These are phyloP conservation scores for Neoboletus subvelutipes DNA, from an alignment of 768 basidiomycete species.

Conservation along the genomic window DNA sequence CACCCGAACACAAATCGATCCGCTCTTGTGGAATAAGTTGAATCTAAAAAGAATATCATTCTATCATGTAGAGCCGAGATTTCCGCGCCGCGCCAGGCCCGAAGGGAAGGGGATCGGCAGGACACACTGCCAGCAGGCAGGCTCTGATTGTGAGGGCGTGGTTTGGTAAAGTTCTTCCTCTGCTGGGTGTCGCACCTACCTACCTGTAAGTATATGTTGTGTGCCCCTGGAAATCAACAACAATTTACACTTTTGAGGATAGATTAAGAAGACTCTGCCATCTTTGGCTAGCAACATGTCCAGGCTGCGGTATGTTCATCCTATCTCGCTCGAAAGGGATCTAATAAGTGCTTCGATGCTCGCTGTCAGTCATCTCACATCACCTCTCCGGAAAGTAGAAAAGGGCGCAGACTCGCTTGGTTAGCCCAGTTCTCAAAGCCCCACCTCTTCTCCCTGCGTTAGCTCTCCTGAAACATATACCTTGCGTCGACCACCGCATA, in stretches of 20 bases:
- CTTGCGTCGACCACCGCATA: background rate
- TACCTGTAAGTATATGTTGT: slow-evolving; percentile 20
- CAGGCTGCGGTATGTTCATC: slow-evolving; percentile 12
- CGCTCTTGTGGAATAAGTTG: background rate
- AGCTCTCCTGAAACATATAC: background rate
- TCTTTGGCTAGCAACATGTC: slow-evolving; percentile 22
- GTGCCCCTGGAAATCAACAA: slow-evolving; percentile 23
- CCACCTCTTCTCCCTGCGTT: background rate
- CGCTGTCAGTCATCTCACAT: slow-evolving; percentile 16
- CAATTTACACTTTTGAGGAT: slow-evolving; percentile 36
- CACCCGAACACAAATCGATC: slow-evolving; percentile 10
- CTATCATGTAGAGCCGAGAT: slow-evolving; percentile 6
- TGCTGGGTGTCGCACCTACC: slow-evolving; percentile 10
- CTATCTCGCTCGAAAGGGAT: slow-evolving; percentile 21
- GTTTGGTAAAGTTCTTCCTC: slow-evolving; percentile 28
- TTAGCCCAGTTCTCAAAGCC: background rate
- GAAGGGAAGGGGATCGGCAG: background rate
- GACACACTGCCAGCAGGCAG: background rate
- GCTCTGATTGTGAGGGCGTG: slow-evolving; percentile 17
- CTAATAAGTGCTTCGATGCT: slow-evolving; percentile 13
- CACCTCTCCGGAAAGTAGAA: slow-evolving; percentile 19
- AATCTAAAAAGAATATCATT: slow-evolving; percentile 1
- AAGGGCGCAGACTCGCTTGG: slow-evolving; percentile 9
- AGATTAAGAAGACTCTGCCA: slow-evolving; percentile 26
- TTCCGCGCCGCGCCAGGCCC: slow-evolving; percentile 5